These are phyloP conservation scores for Gastrodia elata DNA, from an alignment of 106 monocot species.

Conservation along the genomic window DNA sequence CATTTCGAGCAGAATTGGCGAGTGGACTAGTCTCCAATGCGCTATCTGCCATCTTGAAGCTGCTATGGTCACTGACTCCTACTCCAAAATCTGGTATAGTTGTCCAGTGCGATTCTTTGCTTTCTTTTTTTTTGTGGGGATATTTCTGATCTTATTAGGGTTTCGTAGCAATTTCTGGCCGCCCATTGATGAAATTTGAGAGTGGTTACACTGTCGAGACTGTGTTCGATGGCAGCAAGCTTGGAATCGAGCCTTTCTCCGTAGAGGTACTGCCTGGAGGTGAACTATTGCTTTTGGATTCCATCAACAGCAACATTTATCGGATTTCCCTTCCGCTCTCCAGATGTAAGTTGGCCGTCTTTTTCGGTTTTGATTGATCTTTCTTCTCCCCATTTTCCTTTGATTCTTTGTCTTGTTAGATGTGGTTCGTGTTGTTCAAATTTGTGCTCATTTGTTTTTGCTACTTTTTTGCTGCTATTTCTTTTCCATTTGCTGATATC, in stretches of 20 bases:
- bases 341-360: conserved; percentile 56
- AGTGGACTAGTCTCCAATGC: conserved; percentile 66
- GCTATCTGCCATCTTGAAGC: conserved; percentile 40
- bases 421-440: not conserved
- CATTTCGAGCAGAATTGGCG: conserved; percentile 32
- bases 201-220: conserved; percentile 92
- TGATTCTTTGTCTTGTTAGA: not conserved
- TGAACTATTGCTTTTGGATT: conserved; percentile 82
- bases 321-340: conserved; percentile 69
- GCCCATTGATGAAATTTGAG: conserved; percentile 91
- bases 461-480: not conserved
- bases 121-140: not conserved
- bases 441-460: not conserved
- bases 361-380: not conserved
- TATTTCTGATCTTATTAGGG: not conserved
- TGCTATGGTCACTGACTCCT: conserved; percentile 70
- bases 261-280: conserved; percentile 67
- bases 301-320: conserved; percentile 84
- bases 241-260: conserved; percentile 88
- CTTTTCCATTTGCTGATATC: not conserved
- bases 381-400: not conserved
- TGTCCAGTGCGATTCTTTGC: not conserved
- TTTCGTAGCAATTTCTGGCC: conserved; percentile 30
- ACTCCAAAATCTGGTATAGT: conserved; percentile 49
- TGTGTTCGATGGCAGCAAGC: conserved; percentile 97